Percentiles rank a stretch among this genome's conserved stretches.
Evolutionary conservation across 768 basidiomycete genomes (phyloP).

Genomic region (Zangia roseola): DNA sequence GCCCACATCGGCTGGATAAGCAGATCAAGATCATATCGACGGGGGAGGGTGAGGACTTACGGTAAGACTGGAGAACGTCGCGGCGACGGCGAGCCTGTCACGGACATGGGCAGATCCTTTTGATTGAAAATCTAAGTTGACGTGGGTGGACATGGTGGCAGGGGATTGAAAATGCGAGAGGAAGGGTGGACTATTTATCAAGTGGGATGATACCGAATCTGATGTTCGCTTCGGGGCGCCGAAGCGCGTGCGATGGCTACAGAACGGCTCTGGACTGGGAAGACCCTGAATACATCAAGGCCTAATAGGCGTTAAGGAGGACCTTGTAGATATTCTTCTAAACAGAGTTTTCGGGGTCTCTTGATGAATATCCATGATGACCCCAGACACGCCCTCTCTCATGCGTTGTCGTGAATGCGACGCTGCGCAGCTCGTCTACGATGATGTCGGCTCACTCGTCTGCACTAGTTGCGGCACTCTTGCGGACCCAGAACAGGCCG

Average conservation of each 20-base stretch:
- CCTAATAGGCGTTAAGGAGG: slow-evolving; percentile 13
- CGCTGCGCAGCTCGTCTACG: slow-evolving; percentile 51
- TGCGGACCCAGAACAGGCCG: slow-evolving; percentile 55
- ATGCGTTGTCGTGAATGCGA: slow-evolving; percentile 55
- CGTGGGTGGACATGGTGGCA: slow-evolving; percentile 48
- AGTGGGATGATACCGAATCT: slow-evolving; percentile 2
- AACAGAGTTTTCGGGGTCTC: slow-evolving; percentile 31
- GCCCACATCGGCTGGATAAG: slow-evolving; percentile 80
- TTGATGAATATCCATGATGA: background rate
- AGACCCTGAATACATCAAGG: slow-evolving; percentile 33
- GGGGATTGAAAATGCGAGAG: slow-evolving; percentile 19
- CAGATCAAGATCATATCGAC: slow-evolving; percentile 11
- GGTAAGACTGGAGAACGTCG: slow-evolving; percentile 60
- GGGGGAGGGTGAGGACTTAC: slow-evolving; percentile 39
- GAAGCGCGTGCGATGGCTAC: slow-evolving; percentile 4
- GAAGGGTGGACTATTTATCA: slow-evolving; percentile 38
- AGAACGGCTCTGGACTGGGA: background rate
- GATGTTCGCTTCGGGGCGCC: slow-evolving; percentile 9
- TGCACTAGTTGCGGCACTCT: slow-evolving; percentile 76
- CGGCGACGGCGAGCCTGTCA: slow-evolving; percentile 68
- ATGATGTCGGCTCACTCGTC: slow-evolving; percentile 56
- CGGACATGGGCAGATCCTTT: slow-evolving; percentile 60
- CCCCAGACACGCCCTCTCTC: slow-evolving; percentile 6
- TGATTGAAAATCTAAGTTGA: slow-evolving; percentile 55
- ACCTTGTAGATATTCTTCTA: slow-evolving; percentile 1